Evolutionary conservation across 2,329 filamentous ascomycete genomes (phyloP).

Genomic region (Fusarium kyushuense): DNA sequence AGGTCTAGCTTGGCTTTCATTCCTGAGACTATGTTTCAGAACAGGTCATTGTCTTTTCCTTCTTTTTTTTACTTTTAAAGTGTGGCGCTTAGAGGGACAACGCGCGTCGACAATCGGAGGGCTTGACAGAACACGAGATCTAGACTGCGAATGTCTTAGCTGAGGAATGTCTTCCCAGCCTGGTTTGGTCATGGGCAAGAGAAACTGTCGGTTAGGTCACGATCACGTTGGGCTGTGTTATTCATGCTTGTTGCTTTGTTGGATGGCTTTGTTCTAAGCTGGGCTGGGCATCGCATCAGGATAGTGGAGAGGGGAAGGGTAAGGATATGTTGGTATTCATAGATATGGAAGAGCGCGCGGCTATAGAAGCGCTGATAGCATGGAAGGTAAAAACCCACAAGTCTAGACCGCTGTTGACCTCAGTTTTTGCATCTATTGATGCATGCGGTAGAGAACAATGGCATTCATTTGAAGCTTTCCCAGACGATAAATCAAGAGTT

Average conservation of each 20-base stretch:
- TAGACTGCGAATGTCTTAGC: constrained; percentile 23
- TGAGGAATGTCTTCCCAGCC: constrained; percentile 32
- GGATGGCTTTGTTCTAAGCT: constrained; percentile 17
- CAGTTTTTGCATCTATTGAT: background rate
- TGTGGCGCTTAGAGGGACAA: constrained; percentile 30
- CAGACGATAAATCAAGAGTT: background rate
- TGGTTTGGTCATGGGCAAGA: constrained; percentile 1
- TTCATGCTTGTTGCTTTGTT: constrained; percentile 16
- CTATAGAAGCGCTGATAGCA: constrained; percentile 23
- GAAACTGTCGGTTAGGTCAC: too few species aligned
- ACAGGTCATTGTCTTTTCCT: constrained; percentile 13
- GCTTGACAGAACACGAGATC: background rate
- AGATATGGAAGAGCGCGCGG: constrained; percentile 22
- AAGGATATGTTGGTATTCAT: background rate
- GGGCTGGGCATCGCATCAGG: constrained; percentile 1
- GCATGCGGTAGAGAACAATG: constrained; percentile 2
- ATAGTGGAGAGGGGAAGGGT: background rate
- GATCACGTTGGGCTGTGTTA: background rate
- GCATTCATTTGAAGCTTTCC: background rate
- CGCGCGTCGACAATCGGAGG: constrained; percentile 28
- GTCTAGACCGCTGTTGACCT: background rate
- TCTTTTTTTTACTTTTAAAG: constrained; percentile 4
- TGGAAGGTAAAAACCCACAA: background rate
- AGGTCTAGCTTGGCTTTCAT: constrained; percentile 24
- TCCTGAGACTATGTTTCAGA: constrained; percentile 38